phyloP scores from a whole-genome alignment of 345 rosid genomes.

The Lagerstroemia speciosa region DNA sequence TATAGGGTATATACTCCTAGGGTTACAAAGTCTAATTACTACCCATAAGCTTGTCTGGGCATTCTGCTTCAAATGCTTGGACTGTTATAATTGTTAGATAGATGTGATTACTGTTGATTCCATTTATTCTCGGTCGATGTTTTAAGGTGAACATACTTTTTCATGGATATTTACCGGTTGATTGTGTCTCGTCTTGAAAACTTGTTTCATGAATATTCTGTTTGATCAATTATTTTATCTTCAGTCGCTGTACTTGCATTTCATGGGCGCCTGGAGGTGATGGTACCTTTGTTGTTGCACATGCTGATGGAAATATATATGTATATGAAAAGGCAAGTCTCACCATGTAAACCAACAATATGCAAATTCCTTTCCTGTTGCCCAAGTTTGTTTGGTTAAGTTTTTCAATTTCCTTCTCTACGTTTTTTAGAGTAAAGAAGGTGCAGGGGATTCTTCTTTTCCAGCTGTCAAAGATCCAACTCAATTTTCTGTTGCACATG shows the following conservation, averaged over 20 bases:
- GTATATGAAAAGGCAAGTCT: constrained; percentile 92
- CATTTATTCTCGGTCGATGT: not conserved
- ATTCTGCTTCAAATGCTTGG: not conserved
- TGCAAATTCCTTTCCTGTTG: not conserved
- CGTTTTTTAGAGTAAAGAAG: constrained; percentile 67
- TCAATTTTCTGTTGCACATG: constrained; percentile 84
- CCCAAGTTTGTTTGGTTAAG: not conserved
- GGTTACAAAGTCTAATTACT: not conserved
- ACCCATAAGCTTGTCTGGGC: not conserved
- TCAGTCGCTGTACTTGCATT: constrained; percentile 86
- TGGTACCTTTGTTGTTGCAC: constrained; percentile 92
- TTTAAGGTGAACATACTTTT: not conserved
- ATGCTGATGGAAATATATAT: constrained; percentile 90
- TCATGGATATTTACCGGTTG: not conserved
- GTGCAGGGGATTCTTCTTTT: constrained; percentile 89
- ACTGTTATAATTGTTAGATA: not conserved
- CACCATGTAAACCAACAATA: not conserved
- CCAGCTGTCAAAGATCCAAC: constrained; percentile 78
- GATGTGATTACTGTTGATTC: not conserved
- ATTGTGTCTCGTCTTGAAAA: not conserved
- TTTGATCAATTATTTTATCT: constrained; percentile 10
- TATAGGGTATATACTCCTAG: not conserved
- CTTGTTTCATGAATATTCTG: not conserved
- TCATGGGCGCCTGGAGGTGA: constrained; percentile 98
- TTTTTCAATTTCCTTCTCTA: constrained; percentile 3